Conservation (phyloP, 2,329 filamentous ascomycete genomes). For the Neoascochyta sp. region DNA sequence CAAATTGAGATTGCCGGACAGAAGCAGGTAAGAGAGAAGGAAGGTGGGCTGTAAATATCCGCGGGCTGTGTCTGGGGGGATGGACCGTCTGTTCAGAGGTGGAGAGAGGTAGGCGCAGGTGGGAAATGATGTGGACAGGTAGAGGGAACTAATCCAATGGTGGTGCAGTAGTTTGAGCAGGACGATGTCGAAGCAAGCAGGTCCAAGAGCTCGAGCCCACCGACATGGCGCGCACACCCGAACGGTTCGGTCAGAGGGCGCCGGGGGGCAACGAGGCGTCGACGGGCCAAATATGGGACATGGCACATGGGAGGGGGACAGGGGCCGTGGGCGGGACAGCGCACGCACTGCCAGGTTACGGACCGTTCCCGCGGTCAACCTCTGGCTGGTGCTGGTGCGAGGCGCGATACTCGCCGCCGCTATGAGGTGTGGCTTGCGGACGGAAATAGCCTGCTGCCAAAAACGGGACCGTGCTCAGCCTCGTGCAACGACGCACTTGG, state of each 20-base stretch:
- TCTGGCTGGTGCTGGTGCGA: constrained; percentile 16
- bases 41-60: constrained; percentile 39
- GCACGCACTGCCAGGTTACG: constrained; percentile 32
- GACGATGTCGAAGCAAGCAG: constrained; percentile 15
- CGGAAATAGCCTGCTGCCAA: constrained; percentile 30
- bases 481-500: constrained; percentile 24
- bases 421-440: constrained; percentile 31
- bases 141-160: constrained; percentile 22
- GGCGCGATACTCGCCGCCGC: constrained; percentile 27
- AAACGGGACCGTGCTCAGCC: constrained; percentile 28
- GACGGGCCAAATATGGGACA: constrained; percentile 31
- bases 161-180: constrained; percentile 23
- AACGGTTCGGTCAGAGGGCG: constrained; percentile 35
- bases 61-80: constrained; percentile 37
- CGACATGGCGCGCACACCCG: constrained; percentile 35
- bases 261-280: constrained; percentile 26
- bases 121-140: constrained; percentile 20
- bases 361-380: constrained; percentile 38
- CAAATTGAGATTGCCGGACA: constrained; percentile 34
- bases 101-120: constrained; percentile 27
- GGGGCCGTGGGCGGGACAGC: constrained; percentile 9
- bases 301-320: constrained; percentile 15
- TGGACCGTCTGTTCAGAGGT: constrained; percentile 13
- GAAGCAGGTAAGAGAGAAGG: constrained; percentile 22
- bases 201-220: constrained; percentile 32